Conservation (phyloP, 441 rosid species). For the Iberis amara region DNA sequence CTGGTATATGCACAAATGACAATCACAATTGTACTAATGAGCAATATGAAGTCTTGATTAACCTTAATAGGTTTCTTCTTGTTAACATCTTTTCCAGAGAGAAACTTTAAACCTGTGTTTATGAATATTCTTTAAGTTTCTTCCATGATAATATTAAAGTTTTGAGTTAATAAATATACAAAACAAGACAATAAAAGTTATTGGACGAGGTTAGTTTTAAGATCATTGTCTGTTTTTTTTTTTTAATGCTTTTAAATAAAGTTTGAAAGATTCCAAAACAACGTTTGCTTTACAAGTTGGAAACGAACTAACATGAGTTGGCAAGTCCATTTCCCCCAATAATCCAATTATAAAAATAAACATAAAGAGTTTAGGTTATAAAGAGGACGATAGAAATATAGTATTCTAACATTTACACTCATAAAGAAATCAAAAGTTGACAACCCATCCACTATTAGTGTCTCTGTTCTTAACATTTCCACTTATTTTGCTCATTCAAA, state of each 20-base stretch:
- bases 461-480: constrained; percentile 21
- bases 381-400: constrained; percentile 9
- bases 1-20: constrained; percentile 25
- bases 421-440: constrained; percentile 18
- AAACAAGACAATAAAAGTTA: no score
- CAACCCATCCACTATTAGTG: constrained; percentile 32
- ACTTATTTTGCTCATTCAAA: constrained; percentile 16
- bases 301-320: constrained; percentile 36
- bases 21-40: no score
- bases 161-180: no score
- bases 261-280: constrained; percentile 25
- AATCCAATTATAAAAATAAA: constrained; percentile 5
- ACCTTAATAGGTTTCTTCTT: no score
- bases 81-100: no score
- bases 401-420: background rate
- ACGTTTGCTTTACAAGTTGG: constrained; percentile 35
- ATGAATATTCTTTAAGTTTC: no score
- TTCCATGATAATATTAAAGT: no score
- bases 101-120: no score
- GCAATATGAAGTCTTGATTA: no score
- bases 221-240: no score
- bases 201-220: no score
- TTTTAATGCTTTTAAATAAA: no score
- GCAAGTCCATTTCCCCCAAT: constrained; percentile 32
- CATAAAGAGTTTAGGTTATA: constrained; percentile 5